Percentiles rank a stretch among this genome's conserved stretches.
Conservation (phyloP, 257 asterid species). For the Nicotiana knightiana region DNA sequence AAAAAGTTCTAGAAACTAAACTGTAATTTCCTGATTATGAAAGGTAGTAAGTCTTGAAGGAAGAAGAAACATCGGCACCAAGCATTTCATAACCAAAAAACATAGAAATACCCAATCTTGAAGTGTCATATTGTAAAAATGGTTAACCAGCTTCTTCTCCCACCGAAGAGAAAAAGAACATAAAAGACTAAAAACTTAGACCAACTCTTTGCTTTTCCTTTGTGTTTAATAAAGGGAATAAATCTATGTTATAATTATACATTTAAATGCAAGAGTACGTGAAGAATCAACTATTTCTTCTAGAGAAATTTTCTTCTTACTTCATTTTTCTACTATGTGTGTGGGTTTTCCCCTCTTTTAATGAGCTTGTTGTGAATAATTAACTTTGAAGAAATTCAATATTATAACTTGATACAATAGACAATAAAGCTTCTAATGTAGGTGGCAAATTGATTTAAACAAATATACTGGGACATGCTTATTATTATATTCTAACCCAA, state of each 20-base stretch:
- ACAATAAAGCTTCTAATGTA: too few species aligned
- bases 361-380: neutral
- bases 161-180: too few species aligned
- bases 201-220: neutral
- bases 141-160: neutral
- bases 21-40: too few species aligned
- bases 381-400: too few species aligned
- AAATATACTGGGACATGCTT: too few species aligned
- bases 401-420: too few species aligned
- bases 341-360: neutral
- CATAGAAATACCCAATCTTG: constrained; percentile 2
- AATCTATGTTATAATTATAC: neutral
- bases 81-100: constrained; percentile 19
- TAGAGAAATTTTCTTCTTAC: constrained; percentile 12
- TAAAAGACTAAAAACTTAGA: too few species aligned
- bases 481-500: too few species aligned
- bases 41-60: neutral
- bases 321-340: neutral
- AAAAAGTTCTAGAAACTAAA: too few species aligned
- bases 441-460: too few species aligned
- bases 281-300: constrained; percentile 35
- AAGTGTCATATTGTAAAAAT: neutral
- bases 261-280: neutral
- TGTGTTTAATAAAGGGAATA: neutral
- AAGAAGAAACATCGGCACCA: constrained; percentile 17